Conservation (phyloP, 2,329 filamentous ascomycete species). For the Alternaria infectoria region DNA sequence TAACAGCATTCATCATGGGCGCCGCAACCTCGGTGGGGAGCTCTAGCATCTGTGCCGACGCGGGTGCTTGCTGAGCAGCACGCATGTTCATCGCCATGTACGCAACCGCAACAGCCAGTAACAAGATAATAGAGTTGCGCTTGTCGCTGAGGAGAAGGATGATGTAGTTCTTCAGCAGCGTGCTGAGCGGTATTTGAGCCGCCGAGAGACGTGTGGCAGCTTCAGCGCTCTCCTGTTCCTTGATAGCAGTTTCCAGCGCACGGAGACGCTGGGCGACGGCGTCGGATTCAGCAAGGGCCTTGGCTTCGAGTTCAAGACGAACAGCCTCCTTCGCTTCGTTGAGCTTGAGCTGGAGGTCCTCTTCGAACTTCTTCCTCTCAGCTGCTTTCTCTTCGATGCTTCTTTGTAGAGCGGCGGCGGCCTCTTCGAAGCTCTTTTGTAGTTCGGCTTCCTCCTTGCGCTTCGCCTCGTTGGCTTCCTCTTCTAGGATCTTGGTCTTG, state of each 20-base stretch:
- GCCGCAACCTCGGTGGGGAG: neutral
- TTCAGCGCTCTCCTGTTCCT: conserved; percentile 22
- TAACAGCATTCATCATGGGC: conserved; percentile 21
- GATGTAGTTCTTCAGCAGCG: conserved; percentile 61
- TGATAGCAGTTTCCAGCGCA: conserved; percentile 35
- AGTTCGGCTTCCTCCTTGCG: conserved; percentile 33
- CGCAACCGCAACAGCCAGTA: conserved; percentile 53
- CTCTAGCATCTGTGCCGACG: neutral
- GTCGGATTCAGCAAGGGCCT: conserved; percentile 35
- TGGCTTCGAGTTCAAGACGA: conserved; percentile 40
- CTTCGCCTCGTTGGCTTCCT: conserved; percentile 34
- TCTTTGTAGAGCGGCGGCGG: conserved; percentile 31
- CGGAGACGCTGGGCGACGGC: conserved; percentile 39
- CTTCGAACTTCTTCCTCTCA: conserved; percentile 36
- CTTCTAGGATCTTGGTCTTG: conserved; percentile 34
- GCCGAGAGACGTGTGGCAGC: conserved; percentile 16
- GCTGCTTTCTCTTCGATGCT: conserved; percentile 38
- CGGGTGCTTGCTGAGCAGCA: conserved; percentile 12
- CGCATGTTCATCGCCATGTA: conserved; percentile 46
- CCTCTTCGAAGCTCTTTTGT: conserved; percentile 35
- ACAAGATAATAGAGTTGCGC: conserved; percentile 59
- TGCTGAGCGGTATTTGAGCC: conserved; percentile 58
- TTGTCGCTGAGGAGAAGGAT: conserved; percentile 59
- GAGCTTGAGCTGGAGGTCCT: conserved; percentile 34
- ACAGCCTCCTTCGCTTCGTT: conserved; percentile 43